Evolutionary conservation across 345 rosid species (phyloP), one percentile per base, ranked within the genome.

Genomic region (Carallia brachiata): DNA sequence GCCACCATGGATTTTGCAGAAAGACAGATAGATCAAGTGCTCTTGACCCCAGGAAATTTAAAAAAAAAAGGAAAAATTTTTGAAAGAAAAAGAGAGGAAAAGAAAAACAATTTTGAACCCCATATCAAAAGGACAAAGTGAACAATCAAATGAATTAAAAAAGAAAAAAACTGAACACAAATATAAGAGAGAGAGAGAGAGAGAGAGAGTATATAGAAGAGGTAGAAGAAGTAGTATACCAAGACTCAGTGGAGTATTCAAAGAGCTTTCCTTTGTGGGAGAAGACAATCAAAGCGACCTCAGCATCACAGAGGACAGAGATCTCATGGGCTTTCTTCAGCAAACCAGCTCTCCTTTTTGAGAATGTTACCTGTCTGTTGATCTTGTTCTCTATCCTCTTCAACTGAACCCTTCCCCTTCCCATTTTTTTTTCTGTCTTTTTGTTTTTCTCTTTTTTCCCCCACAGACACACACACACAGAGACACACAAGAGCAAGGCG

Each of bases 371-470:
- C 60, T 89, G 93, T 57, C 89, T 67, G 77, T 89, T 89, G 84
- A 89, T 89, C 84, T 87, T 89, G 86, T 89, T 89, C 79, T 89
- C 94, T 65, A 89, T 87, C 75, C 91, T 84, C 90, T 84, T 89
- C 86, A 89, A 37, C 82, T 89, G 91, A 89, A 89, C 95, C 87
- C 91, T 85, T 82, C 92, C 94, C 71, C 94, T 87, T 57, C 94
- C 94, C 94, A 89, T 89, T n/a, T 36, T 17, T 57, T 16, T 16
- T 52, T 23, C 10, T 9, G 7, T 10, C 1, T 1, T n/a, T 2
- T 52, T 10, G 32, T 30, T 62, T 4, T 8, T 30, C 8, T 31
- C 30, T 6, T 4, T 16, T 5, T 6, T 6, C 9, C 18, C 12
- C 60, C 16, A 23, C 32, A 9, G 6, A 23, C 32, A 2, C 13